phyloP scores from a whole-genome alignment of 2,329 filamentous ascomycete species.

The Ophiostoma ulmi region DNA sequence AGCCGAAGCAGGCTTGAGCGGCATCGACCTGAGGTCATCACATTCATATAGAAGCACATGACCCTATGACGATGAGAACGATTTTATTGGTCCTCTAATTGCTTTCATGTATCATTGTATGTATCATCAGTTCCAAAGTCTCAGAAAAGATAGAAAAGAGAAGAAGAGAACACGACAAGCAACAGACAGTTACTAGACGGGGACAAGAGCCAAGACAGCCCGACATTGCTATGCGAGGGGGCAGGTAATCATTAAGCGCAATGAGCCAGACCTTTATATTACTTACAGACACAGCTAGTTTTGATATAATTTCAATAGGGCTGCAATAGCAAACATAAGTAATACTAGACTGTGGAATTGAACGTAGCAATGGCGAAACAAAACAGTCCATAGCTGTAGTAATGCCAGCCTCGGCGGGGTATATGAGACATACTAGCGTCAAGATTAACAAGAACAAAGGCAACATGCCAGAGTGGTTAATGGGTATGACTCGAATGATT shows the following conservation, averaged over 20 bases:
- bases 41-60: neutral
- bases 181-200: neutral
- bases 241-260: no score
- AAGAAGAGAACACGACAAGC: neutral
- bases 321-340: neutral
- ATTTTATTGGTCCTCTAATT: neutral
- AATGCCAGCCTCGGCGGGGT: neutral
- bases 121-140: no score
- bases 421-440: neutral
- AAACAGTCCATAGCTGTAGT: neutral
- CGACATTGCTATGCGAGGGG: no score
- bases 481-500: constrained; percentile 16
- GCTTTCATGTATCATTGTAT: no score
- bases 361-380: neutral
- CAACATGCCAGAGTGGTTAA: constrained; percentile 17
- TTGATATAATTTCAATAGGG: neutral
- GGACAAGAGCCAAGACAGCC: neutral
- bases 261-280: no score
- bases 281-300: no score
- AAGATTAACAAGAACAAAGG: neutral
- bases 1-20: neutral
- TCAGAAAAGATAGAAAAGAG: no score
- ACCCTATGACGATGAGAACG: neutral
- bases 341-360: no score
- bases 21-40: neutral